These are phyloP conservation scores for Terfezia claveryi DNA, from an alignment of 495 filamentous ascomycete species.

Conservation along the genomic window DNA sequence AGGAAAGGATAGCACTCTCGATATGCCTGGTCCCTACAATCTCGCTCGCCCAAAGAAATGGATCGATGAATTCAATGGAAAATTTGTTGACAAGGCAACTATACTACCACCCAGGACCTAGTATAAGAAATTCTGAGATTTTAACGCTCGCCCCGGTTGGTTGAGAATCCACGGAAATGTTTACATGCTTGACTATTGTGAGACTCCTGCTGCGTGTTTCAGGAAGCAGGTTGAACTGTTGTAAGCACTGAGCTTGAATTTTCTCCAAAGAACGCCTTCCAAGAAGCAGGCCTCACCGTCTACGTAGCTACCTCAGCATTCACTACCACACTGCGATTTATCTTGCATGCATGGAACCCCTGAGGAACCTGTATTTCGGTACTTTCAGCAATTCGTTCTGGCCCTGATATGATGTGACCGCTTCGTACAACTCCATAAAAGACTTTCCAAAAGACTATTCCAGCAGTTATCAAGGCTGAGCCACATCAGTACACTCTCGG, in stretches of 20 bases:
- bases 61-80: conserved; percentile 23
- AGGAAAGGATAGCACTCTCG: conserved; percentile 24
- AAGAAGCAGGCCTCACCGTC: conserved; percentile 7
- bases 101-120: conserved; percentile 10
- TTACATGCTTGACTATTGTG: conserved; percentile 23
- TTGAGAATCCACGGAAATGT: conserved; percentile 22
- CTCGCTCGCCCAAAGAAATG: conserved; percentile 16
- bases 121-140: conserved; percentile 6
- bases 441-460: conserved; percentile 4
- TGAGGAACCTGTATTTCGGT: conserved; percentile 3
- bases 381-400: background rate
- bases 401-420: background rate
- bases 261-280: conserved; percentile 5
- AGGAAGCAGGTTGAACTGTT: conserved; percentile 23
- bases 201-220: conserved; percentile 24
- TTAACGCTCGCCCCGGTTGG: conserved; percentile 16
- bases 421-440: conserved; percentile 1
- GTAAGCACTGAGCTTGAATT: conserved; percentile 11
- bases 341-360: conserved; percentile 3
- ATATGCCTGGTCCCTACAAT: conserved; percentile 11
- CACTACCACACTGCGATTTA: conserved; percentile 12
- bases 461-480: conserved; percentile 9
- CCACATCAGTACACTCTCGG: conserved; percentile 8
- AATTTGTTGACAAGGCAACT: conserved; percentile 11
- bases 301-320: conserved; percentile 8